phyloP scores from a whole-genome alignment of 2,329 filamentous ascomycete species.

The Beauveria scarabaeidicola region DNA sequence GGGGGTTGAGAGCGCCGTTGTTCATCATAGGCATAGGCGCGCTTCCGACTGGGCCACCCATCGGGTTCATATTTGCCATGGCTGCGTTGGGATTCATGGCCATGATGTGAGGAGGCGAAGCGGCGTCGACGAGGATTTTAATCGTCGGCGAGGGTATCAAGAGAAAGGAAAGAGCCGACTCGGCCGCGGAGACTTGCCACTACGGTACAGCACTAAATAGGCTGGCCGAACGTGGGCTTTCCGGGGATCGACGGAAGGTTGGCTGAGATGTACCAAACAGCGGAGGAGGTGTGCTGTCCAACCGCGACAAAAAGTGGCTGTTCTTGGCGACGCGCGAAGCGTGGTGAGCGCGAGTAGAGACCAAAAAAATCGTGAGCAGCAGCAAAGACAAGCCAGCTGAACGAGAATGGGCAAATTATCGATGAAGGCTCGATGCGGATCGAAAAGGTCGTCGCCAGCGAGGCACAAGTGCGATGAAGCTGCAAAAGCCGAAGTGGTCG shows the following conservation, averaged over 20 bases:
- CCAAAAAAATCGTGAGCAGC: not conserved
- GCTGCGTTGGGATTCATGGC: constrained; percentile 52
- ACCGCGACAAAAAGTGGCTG: not conserved
- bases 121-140: not conserved
- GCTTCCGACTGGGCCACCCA: constrained; percentile 58
- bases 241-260: constrained; percentile 13
- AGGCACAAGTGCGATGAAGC: constrained; percentile 1
- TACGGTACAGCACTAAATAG: constrained; percentile 23
- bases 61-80: constrained; percentile 62
- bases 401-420: not conserved
- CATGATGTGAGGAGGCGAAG: constrained; percentile 15
- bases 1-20: constrained; percentile 37
- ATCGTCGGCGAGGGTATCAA: constrained; percentile 11
- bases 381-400: not conserved
- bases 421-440: constrained; percentile 1
- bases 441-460: not conserved
- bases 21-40: constrained; percentile 59
- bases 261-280: not conserved
- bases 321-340: not conserved
- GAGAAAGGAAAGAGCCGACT: constrained; percentile 18
- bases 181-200: constrained; percentile 26
- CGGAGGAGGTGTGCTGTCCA: not conserved
- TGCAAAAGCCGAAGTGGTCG: constrained; percentile 4
- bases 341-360: not conserved
- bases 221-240: constrained; percentile 25